phyloP scores from a whole-genome alignment of 257 asterid species.

The Plantago major region DNA sequence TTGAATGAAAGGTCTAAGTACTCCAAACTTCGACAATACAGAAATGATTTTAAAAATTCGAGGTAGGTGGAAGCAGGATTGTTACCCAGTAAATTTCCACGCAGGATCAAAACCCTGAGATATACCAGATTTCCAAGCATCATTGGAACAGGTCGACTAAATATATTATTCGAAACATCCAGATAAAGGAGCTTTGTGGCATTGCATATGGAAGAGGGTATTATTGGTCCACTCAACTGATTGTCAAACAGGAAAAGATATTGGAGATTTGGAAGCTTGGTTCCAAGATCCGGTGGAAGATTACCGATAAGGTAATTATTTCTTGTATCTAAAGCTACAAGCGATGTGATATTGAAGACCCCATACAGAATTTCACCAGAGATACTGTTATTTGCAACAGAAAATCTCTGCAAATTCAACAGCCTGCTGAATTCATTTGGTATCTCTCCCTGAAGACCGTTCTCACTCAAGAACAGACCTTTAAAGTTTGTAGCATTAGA shows the following conservation, averaged over 20 bases:
- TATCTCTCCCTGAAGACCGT: constrained; percentile 32
- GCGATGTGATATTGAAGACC: constrained; percentile 34
- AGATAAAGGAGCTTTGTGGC: no score
- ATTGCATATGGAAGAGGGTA: no score
- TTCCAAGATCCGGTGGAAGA: no score
- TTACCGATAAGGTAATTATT: no score
- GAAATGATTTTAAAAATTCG: constrained; percentile 30
- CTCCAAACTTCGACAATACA: constrained; percentile 24
- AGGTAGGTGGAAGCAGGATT: constrained; percentile 23
- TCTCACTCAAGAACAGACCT: constrained; percentile 19
- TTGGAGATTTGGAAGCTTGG: no score
- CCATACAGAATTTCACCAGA: constrained; percentile 28
- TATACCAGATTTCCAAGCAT: no score
- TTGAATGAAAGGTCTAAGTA: constrained; percentile 25
- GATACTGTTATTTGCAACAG: constrained; percentile 27
- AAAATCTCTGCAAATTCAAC: constrained; percentile 26
- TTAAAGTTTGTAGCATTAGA: no score
- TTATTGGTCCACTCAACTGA: no score
- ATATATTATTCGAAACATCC: no score
- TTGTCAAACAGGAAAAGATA: no score
- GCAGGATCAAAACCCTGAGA: no score
- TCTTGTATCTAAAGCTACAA: constrained; percentile 23
- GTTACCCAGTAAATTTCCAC: constrained; percentile 23
- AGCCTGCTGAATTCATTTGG: constrained; percentile 28
- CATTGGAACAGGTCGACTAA: no score